Evolutionary conservation across 257 asterid genomes (phyloP).

Genomic region (Cruciata laevipes): DNA sequence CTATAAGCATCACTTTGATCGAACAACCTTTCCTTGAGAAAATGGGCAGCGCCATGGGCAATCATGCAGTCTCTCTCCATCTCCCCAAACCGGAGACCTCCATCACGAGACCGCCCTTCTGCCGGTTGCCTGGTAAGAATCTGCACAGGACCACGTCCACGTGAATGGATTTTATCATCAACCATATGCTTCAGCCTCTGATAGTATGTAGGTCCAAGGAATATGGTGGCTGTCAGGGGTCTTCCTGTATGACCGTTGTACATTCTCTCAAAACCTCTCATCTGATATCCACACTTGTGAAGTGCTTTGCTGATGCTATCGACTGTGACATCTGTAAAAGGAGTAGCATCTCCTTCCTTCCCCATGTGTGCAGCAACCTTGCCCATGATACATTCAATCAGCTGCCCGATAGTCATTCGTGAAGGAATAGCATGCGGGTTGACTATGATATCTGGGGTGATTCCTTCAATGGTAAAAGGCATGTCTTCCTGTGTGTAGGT

Average conservation of each 20-base stretch:
- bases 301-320: slow-evolving; percentile 93
- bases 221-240: slow-evolving; percentile 69
- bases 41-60: slow-evolving; percentile 98
- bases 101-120: slow-evolving; percentile 95
- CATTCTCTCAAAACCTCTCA: slow-evolving; percentile 98
- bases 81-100: slow-evolving; percentile 96
- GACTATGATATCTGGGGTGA: slow-evolving; percentile 80
- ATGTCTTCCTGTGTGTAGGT: slow-evolving; percentile 97
- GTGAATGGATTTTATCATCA: slow-evolving; percentile 90
- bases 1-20: slow-evolving; percentile 97
- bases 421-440: slow-evolving; percentile 98
- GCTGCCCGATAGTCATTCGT: slow-evolving; percentile 96
- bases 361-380: slow-evolving; percentile 99
- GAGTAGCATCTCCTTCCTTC: slow-evolving; percentile 96
- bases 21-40: slow-evolving; percentile 79
- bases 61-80: slow-evolving; percentile 99
- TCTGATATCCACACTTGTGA: slow-evolving; percentile 93
- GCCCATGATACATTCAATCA: slow-evolving; percentile 95
- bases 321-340: slow-evolving; percentile 92
- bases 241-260: slow-evolving; percentile 95
- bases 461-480: slow-evolving; percentile 96
- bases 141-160: slow-evolving; percentile 98
- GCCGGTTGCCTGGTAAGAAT: slow-evolving; percentile 97
- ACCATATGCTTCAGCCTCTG: slow-evolving; percentile 99
- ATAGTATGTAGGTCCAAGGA: slow-evolving; percentile 92